A percentile compares a stretch with the other conserved stretches of the same genome.
These are phyloP conservation scores for Saccharomycopsis phalli DNA, from an alignment of 1,139 yeast species.

Conservation along the genomic window DNA sequence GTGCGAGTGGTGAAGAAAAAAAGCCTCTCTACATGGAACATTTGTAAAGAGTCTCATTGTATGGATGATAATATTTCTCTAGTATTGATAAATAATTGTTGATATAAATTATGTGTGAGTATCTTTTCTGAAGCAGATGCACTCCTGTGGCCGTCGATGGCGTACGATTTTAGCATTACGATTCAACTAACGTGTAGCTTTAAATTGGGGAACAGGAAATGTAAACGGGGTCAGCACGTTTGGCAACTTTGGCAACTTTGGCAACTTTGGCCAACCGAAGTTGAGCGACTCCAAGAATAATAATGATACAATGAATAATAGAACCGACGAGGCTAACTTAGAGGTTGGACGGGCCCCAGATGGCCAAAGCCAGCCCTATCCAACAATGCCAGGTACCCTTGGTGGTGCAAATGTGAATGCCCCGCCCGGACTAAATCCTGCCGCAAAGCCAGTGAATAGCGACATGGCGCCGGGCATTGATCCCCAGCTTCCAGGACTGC, in stretches of 20 bases:
- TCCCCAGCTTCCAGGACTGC: slow-evolving; percentile 4
- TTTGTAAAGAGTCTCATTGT: no score
- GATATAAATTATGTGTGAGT: no score
- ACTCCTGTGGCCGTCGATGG: no score
- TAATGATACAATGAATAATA: neutral
- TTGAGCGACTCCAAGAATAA: neutral
- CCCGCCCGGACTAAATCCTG: neutral
- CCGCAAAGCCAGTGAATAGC: neutral
- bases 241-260: slow-evolving; percentile 20
- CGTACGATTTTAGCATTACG: no score
- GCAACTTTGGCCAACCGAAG: slow-evolving; percentile 19
- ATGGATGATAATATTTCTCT: no score
- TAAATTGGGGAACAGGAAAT: slow-evolving; percentile 16
- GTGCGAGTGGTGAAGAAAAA: no score
- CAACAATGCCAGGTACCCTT: neutral
- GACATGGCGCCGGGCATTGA: neutral
- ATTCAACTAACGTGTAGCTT: slow-evolving; percentile 5
- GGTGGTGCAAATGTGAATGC: neutral
- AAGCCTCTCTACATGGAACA: no score
- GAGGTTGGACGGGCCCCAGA: neutral
- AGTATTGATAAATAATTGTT: no score
- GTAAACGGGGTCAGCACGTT: slow-evolving; percentile 13
- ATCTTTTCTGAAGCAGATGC: no score
- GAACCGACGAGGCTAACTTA: neutral
- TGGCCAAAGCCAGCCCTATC: no score